A percentile compares a stretch with the other conserved stretches of the same genome.
These are phyloP conservation scores for Anisodus acutangulus DNA, from an alignment of 257 asterid species.

Conservation along the genomic window DNA sequence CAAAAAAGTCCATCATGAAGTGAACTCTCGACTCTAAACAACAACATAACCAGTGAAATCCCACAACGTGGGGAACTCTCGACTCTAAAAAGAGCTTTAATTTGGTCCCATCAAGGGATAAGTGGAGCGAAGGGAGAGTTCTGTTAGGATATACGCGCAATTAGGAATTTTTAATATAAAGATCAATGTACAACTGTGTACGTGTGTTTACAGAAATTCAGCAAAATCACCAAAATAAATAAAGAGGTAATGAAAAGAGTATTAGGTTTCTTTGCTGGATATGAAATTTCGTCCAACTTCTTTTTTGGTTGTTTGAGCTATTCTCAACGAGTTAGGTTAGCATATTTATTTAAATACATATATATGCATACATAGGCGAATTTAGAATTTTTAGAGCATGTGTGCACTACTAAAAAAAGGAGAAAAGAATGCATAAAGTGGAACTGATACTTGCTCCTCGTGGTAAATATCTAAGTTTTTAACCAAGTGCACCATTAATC, in stretches of 20 bases:
- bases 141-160: not conserved
- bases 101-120: conserved; percentile 20
- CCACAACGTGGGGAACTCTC: too few relatives aligned
- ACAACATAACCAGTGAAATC: too few relatives aligned
- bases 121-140: not conserved
- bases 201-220: not conserved
- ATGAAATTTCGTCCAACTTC: not conserved
- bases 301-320: not conserved
- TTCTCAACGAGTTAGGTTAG: not conserved
- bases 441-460: too few relatives aligned
- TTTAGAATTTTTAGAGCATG: too few relatives aligned
- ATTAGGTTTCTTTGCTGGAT: not conserved
- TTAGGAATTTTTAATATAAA: not conserved
- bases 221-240: not conserved
- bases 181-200: not conserved
- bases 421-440: too few relatives aligned
- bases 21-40: not conserved
- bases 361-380: too few relatives aligned
- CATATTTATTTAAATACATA: not conserved
- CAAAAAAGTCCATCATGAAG: not conserved
- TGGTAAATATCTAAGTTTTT: too few relatives aligned
- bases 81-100: not conserved
- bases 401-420: too few relatives aligned
- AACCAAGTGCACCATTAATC: too few relatives aligned
- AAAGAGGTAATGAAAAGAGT: not conserved